phyloP scores from a whole-genome alignment of 371 early-diverging fungal species.

The Rhizopus delemar region DNA sequence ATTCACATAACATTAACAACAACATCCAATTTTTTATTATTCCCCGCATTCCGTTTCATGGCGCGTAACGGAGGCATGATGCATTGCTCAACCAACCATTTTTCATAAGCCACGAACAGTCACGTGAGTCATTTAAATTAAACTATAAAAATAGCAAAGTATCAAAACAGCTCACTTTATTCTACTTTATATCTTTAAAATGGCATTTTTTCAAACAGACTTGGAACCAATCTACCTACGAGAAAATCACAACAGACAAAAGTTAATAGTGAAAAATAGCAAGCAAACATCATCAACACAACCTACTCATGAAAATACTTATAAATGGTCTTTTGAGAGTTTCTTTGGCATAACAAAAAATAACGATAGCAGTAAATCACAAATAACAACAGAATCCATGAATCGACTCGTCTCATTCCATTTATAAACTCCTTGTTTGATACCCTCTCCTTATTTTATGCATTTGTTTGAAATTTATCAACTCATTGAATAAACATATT shows the following conservation, averaged over 20 bases:
- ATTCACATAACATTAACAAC: too few relatives aligned
- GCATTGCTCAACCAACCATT: not conserved
- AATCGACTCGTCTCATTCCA: slow-evolving; percentile 25
- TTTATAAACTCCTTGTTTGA: slow-evolving; percentile 9
- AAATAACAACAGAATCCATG: slow-evolving; percentile 20
- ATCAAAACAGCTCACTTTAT: not conserved
- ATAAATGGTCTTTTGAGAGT: slow-evolving; percentile 1
- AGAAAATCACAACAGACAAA: slow-evolving; percentile 16
- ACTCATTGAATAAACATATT: slow-evolving; percentile 1
- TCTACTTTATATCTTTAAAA: not conserved
- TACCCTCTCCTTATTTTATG: not conserved
- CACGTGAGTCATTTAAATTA: slow-evolving; percentile 1
- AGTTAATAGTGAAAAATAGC: not conserved
- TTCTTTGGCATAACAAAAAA: not conserved
- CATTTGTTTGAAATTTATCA: not conserved
- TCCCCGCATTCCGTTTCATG: too few relatives aligned
- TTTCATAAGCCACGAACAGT: not conserved
- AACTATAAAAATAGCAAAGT: not conserved
- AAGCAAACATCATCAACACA: not conserved
- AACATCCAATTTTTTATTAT: too few relatives aligned
- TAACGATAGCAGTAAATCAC: slow-evolving; percentile 6
- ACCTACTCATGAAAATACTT: not conserved
- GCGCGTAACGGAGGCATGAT: too few relatives aligned
- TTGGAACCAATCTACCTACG: slow-evolving; percentile 24
- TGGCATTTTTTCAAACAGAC: slow-evolving; percentile 26